Evolutionary conservation across 352 stramenopile species (phyloP).

Genomic region (Pythium grandisporangium): DNA sequence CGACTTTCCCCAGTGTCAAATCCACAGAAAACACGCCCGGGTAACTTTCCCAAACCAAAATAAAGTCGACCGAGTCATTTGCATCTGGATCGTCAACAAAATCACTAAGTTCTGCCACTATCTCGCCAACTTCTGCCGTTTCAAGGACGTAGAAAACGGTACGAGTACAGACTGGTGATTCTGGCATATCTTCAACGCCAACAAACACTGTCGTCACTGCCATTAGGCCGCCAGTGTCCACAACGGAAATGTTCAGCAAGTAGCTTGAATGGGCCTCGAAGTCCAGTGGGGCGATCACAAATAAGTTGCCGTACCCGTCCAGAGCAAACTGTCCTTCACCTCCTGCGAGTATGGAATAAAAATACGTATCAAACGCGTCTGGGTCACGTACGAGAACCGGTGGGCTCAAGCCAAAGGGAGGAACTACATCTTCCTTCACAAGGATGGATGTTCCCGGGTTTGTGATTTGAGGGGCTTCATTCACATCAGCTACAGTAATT

Average conservation of each 20-base stretch:
- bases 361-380: slow-evolving; percentile 35
- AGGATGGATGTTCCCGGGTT: slow-evolving; percentile 9
- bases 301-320: slow-evolving; percentile 29
- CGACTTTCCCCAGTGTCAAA: slow-evolving; percentile 9
- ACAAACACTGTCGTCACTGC: slow-evolving; percentile 16
- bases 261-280: slow-evolving; percentile 28
- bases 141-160: slow-evolving; percentile 19
- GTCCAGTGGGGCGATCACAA: slow-evolving; percentile 23
- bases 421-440: slow-evolving; percentile 31
- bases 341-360: slow-evolving; percentile 23
- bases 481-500: slow-evolving; percentile 36
- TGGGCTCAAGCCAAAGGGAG: slow-evolving; percentile 19
- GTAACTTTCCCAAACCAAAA: slow-evolving; percentile 8
- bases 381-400: slow-evolving; percentile 20
- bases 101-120: slow-evolving; percentile 2
- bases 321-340: slow-evolving; percentile 25
- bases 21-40: slow-evolving; percentile 4
- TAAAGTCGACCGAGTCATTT: slow-evolving; percentile 9
- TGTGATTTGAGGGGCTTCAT: slow-evolving; percentile 29
- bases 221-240: slow-evolving; percentile 26
- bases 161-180: slow-evolving; percentile 23
- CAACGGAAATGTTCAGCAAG: slow-evolving; percentile 24
- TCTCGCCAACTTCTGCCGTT: slow-evolving; percentile 5
- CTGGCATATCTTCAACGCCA: slow-evolving; percentile 25
- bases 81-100: slow-evolving; percentile 11